Evolutionary conservation across 192 early-diverging fungal genomes (phyloP), one percentile per base, ranked within the genome.

Genomic region (Pecoramyces ruminantium): DNA sequence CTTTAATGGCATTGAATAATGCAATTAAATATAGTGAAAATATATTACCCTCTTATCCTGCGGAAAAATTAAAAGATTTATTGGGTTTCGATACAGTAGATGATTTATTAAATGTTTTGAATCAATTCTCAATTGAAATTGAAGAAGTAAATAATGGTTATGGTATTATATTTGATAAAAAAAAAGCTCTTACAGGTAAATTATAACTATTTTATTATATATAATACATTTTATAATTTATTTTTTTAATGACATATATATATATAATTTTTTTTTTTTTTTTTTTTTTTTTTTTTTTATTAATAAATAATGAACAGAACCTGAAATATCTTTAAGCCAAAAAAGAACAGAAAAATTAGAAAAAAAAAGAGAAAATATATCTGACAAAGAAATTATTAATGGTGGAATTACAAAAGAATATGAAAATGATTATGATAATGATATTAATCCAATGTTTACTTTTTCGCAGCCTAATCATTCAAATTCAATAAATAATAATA

Each of bases 1-100:
- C 91, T 14, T 84, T 95, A 14, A 88, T 89, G 82, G 90, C 92
- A 1, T 92, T 96, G 90, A 82, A 87, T 38, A 78, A 40, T 51
- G 80, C 81, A 25, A 90, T 93, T 83, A 85, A 87, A 29, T 86
- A 92, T 78, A 85, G 88, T 0, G 83, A 86, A 39, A 85, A 87
- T 78, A 77, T 79, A 21, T 85, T 85, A 78, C 86, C 82, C 30
- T 83, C 85, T 79, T 90, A 87, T 30, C 87, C 87, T 12, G 29
- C 86, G 14, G 79, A 81, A 16, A 84, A 87, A 78, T 81, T 94
- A 78, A 89, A 87, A 8, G 84, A 84, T 11, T 82, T 86, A 81
- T 82, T 93, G 18, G 92, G 92, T 29, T 91, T 91, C 80, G 91
- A 94, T 80, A 85, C 86, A 77, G 83, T 83, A 28, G 83, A 88